A percentile compares a stretch with the other conserved stretches of the same genome.
These are phyloP conservation scores for Silene coronaria DNA, from an alignment of 179 eudicot species.

Conservation along the genomic window DNA sequence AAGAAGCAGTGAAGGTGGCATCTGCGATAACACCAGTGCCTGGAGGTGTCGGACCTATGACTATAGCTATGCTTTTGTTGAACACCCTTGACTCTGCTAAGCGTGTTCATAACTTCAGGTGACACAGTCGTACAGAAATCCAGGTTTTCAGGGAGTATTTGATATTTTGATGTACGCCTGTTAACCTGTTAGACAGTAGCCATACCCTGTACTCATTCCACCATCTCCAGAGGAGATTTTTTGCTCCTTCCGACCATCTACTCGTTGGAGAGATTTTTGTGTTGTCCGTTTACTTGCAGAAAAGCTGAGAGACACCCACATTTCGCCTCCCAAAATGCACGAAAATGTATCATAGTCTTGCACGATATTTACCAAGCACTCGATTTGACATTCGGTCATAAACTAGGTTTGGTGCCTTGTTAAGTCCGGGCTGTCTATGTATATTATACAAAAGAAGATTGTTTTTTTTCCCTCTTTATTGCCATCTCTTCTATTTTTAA, in stretches of 20 bases:
- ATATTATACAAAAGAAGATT: too few species aligned
- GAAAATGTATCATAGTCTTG: background rate
- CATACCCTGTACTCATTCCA: background rate
- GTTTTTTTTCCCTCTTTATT: too few species aligned
- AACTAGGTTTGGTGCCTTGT: too few species aligned
- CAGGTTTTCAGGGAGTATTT: background rate
- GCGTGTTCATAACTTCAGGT: conserved; percentile 36
- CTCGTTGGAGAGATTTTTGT: background rate
- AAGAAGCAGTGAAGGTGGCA: conserved; percentile 61
- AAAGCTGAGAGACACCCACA: background rate
- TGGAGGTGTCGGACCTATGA: conserved; percentile 95
- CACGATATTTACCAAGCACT: background rate
- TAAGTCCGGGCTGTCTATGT: too few species aligned
- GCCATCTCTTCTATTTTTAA: too few species aligned
- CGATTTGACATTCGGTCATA: too few species aligned
- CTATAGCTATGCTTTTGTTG: conserved; percentile 73
- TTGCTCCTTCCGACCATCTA: too few species aligned
- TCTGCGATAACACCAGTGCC: conserved; percentile 86
- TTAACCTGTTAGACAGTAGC: background rate
- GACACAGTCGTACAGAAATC: conserved; percentile 12
- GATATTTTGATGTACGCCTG: background rate
- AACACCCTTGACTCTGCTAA: conserved; percentile 74
- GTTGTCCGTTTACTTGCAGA: background rate
- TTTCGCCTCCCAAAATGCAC: background rate
- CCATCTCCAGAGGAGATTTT: background rate